These are phyloP conservation scores for Ceratocystis albifundus DNA, from an alignment of 2,329 filamentous ascomycete genomes.

Conservation along the genomic window DNA sequence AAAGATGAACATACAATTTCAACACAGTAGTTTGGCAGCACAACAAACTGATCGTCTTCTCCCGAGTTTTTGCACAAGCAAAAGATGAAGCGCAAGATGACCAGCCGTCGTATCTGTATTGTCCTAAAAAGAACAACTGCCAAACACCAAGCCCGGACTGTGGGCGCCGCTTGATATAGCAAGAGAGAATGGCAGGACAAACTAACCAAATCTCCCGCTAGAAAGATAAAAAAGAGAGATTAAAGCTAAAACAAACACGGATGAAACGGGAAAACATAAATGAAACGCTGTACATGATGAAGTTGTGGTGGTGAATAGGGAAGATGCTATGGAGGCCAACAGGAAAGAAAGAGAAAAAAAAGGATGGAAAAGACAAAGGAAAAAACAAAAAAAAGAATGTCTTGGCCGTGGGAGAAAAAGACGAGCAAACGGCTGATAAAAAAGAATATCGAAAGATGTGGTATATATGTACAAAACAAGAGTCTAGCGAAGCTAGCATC, in stretches of 20 bases:
- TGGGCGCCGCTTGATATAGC: conserved; percentile 4
- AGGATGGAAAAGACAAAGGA: not conserved
- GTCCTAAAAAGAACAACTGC: not conserved
- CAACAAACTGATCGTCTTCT: not conserved
- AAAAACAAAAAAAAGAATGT: too few relatives aligned
- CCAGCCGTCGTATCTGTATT: not conserved
- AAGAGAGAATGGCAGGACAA: not conserved
- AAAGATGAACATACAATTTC: not conserved
- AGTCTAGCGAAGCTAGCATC: not conserved
- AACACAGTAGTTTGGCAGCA: conserved; percentile 2
- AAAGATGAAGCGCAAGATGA: not conserved
- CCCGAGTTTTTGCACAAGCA: not conserved
- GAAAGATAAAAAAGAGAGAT: not conserved
- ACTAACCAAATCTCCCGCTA: too few relatives aligned
- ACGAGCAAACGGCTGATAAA: not conserved
- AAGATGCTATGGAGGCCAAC: not conserved
- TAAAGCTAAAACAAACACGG: not conserved
- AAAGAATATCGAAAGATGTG: not conserved
- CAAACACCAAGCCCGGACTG: conserved; percentile 12
- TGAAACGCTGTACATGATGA: not conserved
- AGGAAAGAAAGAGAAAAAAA: conserved; percentile 10
- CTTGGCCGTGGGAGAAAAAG: not conserved
- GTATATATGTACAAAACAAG: conserved; percentile 4
- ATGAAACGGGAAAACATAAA: not conserved
- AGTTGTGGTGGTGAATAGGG: not conserved